Evolutionary conservation across 2,329 filamentous ascomycete species (phyloP).

Genomic region (Periconia macrospinosa): DNA sequence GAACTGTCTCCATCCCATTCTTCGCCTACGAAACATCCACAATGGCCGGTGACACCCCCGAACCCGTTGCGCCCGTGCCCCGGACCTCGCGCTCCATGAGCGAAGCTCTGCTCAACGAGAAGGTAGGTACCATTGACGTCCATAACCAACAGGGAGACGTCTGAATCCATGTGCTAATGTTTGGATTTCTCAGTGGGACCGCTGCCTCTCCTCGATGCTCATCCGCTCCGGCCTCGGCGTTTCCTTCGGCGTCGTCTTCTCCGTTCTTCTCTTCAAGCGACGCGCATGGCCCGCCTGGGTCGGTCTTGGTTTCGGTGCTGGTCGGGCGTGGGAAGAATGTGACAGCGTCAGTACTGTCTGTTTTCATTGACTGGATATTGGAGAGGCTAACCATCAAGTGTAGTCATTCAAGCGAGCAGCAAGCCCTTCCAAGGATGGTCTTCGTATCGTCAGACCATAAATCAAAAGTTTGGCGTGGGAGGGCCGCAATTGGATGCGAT

Average conservation of each 20-base stretch:
- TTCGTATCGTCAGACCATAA: constrained; percentile 51
- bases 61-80: constrained; percentile 64
- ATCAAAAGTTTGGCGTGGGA: background rate
- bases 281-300: constrained; percentile 97
- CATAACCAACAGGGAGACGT: background rate
- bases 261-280: constrained; percentile 96
- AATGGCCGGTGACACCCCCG: constrained; percentile 62
- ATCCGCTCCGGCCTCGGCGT: constrained; percentile 96
- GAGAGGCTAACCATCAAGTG: background rate
- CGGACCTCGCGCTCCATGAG: constrained; percentile 80
- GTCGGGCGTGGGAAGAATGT: constrained; percentile 97
- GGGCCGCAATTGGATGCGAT: too few relatives aligned
- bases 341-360: constrained; percentile 63
- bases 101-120: constrained; percentile 97
- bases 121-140: constrained; percentile 76
- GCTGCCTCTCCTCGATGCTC: constrained; percentile 94
- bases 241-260: constrained; percentile 97
- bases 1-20: background rate
- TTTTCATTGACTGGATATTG: background rate
- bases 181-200: constrained; percentile 77
- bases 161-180: background rate
- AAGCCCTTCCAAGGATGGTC: constrained; percentile 51
- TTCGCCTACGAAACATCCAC: constrained; percentile 24
- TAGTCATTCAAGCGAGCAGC: constrained; percentile 58
- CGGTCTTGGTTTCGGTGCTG: constrained; percentile 91